phyloP scores from a whole-genome alignment of 1,284 basidiomycete species.

The Bjerkandera adusta region DNA sequence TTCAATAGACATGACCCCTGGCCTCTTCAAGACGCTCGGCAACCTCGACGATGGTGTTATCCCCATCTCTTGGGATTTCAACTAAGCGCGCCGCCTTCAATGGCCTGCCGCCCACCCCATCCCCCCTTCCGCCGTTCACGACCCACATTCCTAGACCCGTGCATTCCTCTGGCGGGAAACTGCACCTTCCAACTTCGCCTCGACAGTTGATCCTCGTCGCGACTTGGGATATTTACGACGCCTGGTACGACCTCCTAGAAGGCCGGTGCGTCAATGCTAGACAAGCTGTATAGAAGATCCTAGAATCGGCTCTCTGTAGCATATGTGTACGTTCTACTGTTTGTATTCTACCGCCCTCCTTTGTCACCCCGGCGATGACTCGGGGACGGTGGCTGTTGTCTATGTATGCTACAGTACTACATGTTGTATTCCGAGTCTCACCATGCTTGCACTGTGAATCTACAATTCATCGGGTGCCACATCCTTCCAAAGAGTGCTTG shows the following conservation, averaged over 20 bases:
- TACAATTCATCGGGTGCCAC: no score
- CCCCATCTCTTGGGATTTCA: constrained; percentile 29
- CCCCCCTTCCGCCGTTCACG: background rate
- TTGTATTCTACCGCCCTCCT: constrained; percentile 7
- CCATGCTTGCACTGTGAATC: constrained; percentile 1
- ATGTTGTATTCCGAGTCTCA: constrained; percentile 2
- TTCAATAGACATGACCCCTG: constrained; percentile 28
- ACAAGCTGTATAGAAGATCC: constrained; percentile 8
- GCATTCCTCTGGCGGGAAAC: constrained; percentile 10
- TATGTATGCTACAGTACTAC: constrained; percentile 1
- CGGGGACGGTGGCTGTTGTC: constrained; percentile 5
- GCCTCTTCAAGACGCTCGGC: constrained; percentile 28
- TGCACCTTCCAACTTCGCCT: constrained; percentile 1
- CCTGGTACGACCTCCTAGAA: constrained; percentile 2
- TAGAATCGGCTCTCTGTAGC: constrained; percentile 9
- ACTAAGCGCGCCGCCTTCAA: constrained; percentile 10
- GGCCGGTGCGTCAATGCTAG: constrained; percentile 4
- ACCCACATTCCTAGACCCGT: constrained; percentile 1
- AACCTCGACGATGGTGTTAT: constrained; percentile 28
- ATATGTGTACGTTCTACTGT: background rate
- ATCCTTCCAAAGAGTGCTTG: constrained; percentile 1
- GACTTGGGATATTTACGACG: constrained; percentile 11
- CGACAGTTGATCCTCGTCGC: constrained; percentile 8
- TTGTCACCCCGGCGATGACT: constrained; percentile 8
- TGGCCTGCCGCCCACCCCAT: background rate